Conservation (phyloP, 176 grass and related monocot genomes). For the Phyllostachys edulis region DNA sequence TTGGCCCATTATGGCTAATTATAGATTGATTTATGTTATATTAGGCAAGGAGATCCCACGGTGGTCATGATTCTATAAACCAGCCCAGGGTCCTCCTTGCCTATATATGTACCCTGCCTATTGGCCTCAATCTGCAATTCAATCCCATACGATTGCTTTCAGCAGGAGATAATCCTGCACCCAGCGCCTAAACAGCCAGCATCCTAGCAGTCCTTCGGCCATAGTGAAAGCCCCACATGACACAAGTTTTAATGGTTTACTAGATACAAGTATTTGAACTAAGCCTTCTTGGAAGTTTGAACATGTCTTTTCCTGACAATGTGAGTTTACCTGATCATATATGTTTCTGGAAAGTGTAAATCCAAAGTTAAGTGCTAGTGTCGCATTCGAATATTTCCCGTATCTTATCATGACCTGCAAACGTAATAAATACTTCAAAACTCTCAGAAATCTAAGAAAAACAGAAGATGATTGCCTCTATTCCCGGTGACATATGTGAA, state of each 20-base stretch:
- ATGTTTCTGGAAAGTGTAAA: slow-evolving; percentile 73
- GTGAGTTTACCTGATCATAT: slow-evolving; percentile 72
- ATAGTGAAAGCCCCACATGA: no score
- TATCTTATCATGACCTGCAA: slow-evolving; percentile 87
- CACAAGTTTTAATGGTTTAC: not conserved
- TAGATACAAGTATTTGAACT: not conserved
- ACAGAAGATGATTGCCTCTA: not conserved
- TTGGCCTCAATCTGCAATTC: no score
- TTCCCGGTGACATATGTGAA: not conserved
- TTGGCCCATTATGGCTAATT: no score
- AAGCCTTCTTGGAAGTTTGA: not conserved
- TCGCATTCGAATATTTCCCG: slow-evolving; percentile 74
- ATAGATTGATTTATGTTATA: no score
- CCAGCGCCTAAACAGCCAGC: no score
- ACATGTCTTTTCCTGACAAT: not conserved
- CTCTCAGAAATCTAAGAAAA: not conserved
- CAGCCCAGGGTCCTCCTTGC: no score
- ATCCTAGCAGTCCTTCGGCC: no score
- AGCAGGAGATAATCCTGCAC: no score
- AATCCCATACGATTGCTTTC: no score
- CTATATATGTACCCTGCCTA: no score
- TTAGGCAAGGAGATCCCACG: no score
- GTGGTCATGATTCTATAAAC: no score
- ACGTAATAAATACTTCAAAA: slow-evolving; percentile 21
- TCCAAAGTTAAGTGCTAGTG: slow-evolving; percentile 66